Base-by-base conservation (phyloP, 768 basidiomycete genomes). In the Dictyophora rubrovolvata region DNA sequence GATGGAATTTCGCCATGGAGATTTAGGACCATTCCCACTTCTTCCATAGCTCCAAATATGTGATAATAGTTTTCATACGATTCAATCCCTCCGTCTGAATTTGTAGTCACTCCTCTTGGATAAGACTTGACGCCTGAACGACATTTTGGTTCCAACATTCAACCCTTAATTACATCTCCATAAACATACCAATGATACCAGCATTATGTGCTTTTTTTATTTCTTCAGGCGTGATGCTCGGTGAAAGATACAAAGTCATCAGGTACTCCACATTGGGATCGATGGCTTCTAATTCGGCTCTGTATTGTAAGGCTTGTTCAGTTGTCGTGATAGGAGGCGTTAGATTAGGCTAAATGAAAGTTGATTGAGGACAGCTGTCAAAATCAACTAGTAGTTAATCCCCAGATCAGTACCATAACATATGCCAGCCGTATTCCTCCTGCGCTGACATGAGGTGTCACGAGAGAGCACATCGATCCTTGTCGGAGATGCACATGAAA, bases 401-500 rank as follows among this genome's bases (percentile, higher is more conserved):
- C 28, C 28, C 28, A 28, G 28, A 28, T 2, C 28, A 34, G 10
- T 53, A 92, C 94, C 96, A 99, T 99, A 42, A 99, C 92, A 75
- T 96, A 99, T 63, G 89, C 95, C 58, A 95, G 78, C 60, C 79
- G 73, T 66, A 98, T 93, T 1, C 96, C 96, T 48, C 96, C 96
- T 69, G 84, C 74, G 35, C 83, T 78, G 55, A 99, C 89, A 75
- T 97, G 93, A 16, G 93, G 91, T 5, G 86, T 85, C 37, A 98
- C 93, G 14, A 98, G 80, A 56, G 81, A 73, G 22, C 87, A 85
- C 63, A 99, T 74, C 34, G 81, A 72, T 28, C 89, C 93, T 69
- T 98, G 92, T 47, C 96, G 84, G 28, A 99, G 83, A 71, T 99
- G 95, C 64, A 97, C 94, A 75, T 99, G 96, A 68, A 96, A 95